Base-by-base conservation (phyloP, 148 eudicot genomes). In the Fallopia convolvulus region DNA sequence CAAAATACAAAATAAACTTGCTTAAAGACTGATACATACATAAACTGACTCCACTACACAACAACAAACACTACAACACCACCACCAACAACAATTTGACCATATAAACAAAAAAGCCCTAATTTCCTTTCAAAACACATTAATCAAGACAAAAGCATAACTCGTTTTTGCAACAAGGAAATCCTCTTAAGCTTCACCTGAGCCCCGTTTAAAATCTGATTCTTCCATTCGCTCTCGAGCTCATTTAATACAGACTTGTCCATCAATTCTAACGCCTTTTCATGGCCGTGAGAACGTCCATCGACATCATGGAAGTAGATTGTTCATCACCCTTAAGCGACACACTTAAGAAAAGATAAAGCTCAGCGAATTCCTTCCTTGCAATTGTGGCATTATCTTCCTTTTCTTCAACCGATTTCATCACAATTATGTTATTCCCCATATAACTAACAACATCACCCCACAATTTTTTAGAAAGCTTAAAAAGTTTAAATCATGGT, bases 391-490 rank as follows among this genome's bases (percentile, higher is more conserved):
- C 30, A 11, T n/a, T 11, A 21, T 52, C 74, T 39, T 49, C 40
- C 53, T 8, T 82, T 76, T 48, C 52, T 9, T 48, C 52, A 48
- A 8, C 52, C 12, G 50, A 15, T 8, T 48, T 12, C 11, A 0
- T 8, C 4, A 4, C 3, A 2, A 4, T 4, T 36, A 36, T 26
- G 30, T 23, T 61, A 23, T 20, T 17, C 21, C 8, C 53, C 46
- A 5, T 70, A n/a, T 79, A 77, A 17, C 61, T 88, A 26, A 26
- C 30, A 52, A 30, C 65, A 48, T 49, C 56, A n/a, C 88, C 94
- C 94, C 94, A 89, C 1, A 89, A 80, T 66, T 76, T 78, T 79
- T 81, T 86, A 0, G 87, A 86, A 20, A 90, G 83, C 17, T 83
- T 81, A 50, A 81, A 86, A 0, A 74, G 33, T 17, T 65, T 75